Evolutionary conservation across 75 land plant genomes (phyloP), one percentile per base, ranked within the genome.

Genomic region (Larix kaempferi): DNA sequence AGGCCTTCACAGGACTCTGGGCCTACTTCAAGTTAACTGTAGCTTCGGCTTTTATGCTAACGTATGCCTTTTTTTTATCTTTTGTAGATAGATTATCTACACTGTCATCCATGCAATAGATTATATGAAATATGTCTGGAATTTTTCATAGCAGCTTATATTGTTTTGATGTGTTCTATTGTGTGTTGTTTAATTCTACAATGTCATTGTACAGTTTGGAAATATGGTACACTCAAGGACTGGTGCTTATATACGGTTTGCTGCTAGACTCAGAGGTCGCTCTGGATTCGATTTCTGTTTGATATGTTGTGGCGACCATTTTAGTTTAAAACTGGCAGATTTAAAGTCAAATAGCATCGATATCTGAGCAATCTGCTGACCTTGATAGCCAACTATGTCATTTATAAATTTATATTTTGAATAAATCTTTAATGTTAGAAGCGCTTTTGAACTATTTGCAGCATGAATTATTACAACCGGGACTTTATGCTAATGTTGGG

Each of bases 201-300:
- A 49, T 49, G 41, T 39, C 5, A 39, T 39, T 39, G 3, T 49
- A 27, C 76, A 87, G 86, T 75, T 56, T 86, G 80, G 91, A 91
- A 76, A 73, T 73, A 39, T 89, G 88, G 91, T 81, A 87, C 57
- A 60, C 15, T n/a, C 86, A 89, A 76, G 73, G 79, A 14, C 74
- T 90, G 0, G 84, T 80, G 29, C 78, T 89, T 37, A 74, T 89
- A 33, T 79, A 86, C 5, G 91, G 91, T 5, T 61, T 89, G n/a
- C 86, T 89, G 17, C 56, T 86, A 8, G 77, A 89, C 58, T 73
- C 91, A 16, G 65, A 80, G 44, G 62, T 86, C 62, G 56, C 79
- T 4, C 59, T 84, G 11, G 84, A 86, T 27, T 76, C 84, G 14
- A 71, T 86, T 39, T 83, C 91, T 23, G 78, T 89, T 59, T 83